Evolutionary conservation across 1,139 yeast genomes (phyloP).

Genomic region (Geotrichum reessii): DNA sequence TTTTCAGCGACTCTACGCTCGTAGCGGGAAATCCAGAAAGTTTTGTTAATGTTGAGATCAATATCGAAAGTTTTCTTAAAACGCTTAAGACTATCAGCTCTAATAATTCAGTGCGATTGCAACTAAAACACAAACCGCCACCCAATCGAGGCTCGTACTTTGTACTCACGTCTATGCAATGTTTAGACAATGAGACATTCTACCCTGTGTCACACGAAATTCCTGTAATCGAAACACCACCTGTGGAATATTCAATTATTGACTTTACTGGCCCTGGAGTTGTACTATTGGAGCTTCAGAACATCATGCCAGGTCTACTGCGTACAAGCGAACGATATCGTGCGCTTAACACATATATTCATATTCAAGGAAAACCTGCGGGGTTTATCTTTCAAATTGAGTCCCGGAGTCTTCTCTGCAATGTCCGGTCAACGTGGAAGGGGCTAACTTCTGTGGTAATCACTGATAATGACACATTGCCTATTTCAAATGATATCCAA

Average conservation of each 20-base stretch:
- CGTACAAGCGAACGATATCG: constrained; percentile 7
- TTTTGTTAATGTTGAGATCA: constrained; percentile 1
- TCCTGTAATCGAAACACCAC: constrained; percentile 2
- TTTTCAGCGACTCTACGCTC: background rate
- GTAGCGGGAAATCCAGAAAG: background rate
- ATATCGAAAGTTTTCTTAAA: constrained; percentile 1
- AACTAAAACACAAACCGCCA: background rate
- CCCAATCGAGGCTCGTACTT: background rate
- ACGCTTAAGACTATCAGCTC: constrained; percentile 7
- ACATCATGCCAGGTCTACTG: constrained; percentile 4
- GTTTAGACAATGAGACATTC: background rate
- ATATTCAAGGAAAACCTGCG: background rate
- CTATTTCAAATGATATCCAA: background rate
- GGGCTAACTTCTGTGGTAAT: background rate
- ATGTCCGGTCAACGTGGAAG: constrained; percentile 7
- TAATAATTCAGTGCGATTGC: background rate
- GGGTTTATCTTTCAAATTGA: constrained; percentile 8
- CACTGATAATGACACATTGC: background rate
- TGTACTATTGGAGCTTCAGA: constrained; percentile 7
- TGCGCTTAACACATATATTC: background rate
- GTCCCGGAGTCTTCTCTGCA: constrained; percentile 5
- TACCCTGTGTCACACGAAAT: constrained; percentile 12
- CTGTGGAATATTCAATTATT: background rate
- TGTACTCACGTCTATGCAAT: constrained; percentile 6
- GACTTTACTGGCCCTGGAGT: constrained; percentile 1